Conservation (phyloP, 306 rosid species). For the Sicyos edulis region DNA sequence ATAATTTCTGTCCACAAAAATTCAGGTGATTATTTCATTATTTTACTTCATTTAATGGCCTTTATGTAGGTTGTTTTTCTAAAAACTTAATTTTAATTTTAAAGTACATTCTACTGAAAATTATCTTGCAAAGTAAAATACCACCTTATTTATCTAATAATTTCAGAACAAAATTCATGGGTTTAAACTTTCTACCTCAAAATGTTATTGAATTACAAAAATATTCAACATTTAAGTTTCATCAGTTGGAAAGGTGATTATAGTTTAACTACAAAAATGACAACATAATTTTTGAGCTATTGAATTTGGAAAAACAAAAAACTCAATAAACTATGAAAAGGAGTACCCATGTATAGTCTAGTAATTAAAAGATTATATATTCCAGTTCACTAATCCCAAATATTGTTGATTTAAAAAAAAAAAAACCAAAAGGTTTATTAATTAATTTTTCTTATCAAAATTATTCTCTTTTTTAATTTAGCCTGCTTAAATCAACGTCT, state of each 20-base stretch:
- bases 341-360: no score
- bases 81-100: no score
- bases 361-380: no score
- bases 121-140: not conserved
- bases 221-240: no score
- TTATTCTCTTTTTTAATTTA: not conserved
- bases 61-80: not conserved
- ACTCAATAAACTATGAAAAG: no score
- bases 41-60: not conserved
- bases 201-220: no score
- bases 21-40: slow-evolving; percentile 3
- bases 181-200: no score
- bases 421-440: no score
- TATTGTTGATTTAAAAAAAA: no score
- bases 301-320: not conserved
- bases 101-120: no score
- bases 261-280: not conserved
- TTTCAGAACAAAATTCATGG: not conserved
- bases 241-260: no score
- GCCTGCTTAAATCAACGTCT: not conserved
- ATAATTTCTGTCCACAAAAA: not conserved
- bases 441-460: not conserved
- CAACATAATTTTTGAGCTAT: not conserved
- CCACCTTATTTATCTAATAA: not conserved
- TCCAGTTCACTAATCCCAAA: no score